Percentiles rank a stretch among this genome's conserved stretches.
Evolutionary conservation across 306 rosid genomes (phyloP).

Genomic region (Trifolium pratense): DNA sequence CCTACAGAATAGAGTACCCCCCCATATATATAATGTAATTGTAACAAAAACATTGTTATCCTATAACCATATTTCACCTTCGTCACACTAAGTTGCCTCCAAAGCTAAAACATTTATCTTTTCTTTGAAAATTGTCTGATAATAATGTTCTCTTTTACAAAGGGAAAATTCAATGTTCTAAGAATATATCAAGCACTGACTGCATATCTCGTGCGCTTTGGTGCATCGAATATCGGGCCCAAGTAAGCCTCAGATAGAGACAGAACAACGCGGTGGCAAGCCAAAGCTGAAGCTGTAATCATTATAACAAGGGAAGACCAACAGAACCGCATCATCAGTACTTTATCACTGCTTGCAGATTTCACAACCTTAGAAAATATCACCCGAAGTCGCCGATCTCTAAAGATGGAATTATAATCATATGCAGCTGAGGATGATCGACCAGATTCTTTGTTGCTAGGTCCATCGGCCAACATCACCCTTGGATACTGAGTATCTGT

Average conservation of each 20-base stretch:
- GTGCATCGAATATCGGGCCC: constrained; percentile 54
- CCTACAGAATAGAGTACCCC: constrained; percentile 31
- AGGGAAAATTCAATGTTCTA: constrained; percentile 13
- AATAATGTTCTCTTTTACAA: constrained; percentile 34
- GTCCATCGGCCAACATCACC: constrained; percentile 50
- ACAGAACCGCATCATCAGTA: constrained; percentile 65
- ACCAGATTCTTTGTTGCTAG: constrained; percentile 54
- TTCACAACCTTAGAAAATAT: constrained; percentile 63
- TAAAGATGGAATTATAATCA: constrained; percentile 60
- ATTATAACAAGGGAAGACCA: constrained; percentile 68
- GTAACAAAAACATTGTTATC: constrained; percentile 28
- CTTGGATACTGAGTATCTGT: constrained; percentile 46
- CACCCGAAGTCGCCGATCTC: constrained; percentile 76
- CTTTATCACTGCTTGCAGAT: constrained; percentile 66
- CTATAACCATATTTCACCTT: constrained; percentile 37
- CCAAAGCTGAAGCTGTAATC: constrained; percentile 67
- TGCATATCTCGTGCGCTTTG: constrained; percentile 67
- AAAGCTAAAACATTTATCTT: constrained; percentile 3
- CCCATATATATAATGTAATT: constrained; percentile 8
- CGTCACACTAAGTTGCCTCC: constrained; percentile 39
- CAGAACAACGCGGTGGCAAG: constrained; percentile 67
- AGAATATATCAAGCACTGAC: constrained; percentile 58
- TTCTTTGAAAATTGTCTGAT: constrained; percentile 18
- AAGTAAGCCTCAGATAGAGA: constrained; percentile 72
- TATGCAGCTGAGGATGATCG: constrained; percentile 46